Conservation (phyloP, 2,329 filamentous ascomycete species). For the Trichoderma aggressivum region DNA sequence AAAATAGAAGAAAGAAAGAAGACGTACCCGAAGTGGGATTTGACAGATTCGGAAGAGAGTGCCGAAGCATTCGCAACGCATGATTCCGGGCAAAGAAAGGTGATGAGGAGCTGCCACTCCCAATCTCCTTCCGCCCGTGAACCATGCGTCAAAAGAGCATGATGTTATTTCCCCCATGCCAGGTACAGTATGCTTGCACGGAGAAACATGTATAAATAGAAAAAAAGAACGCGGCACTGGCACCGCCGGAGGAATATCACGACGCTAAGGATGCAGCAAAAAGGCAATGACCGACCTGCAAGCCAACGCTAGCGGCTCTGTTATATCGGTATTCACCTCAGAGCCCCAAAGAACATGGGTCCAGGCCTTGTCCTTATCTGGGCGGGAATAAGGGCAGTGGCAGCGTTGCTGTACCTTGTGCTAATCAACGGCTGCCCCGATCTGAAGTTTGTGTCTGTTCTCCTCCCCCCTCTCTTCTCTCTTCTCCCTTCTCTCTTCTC, state of each 20-base stretch:
- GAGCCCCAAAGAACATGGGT: not conserved
- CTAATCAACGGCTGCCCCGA: not conserved
- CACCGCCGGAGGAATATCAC: not conserved
- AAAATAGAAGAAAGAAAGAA: not conserved
- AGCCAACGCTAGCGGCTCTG: not conserved
- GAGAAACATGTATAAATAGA: not conserved
- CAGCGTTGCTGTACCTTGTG: not conserved
- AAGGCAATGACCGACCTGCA: not conserved
- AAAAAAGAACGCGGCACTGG: not conserved
- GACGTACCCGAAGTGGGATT: not conserved
- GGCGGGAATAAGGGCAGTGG: not conserved
- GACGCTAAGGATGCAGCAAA: not conserved
- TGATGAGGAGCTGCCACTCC: not conserved
- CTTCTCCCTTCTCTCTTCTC: not conserved
- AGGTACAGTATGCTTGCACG: not conserved
- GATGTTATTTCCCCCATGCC: not conserved
- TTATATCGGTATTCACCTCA: slow-evolving; percentile 1
- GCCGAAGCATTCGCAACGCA: not conserved
- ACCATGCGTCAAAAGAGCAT: not conserved
- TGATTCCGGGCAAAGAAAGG: not conserved
- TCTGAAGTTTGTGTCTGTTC: not conserved
- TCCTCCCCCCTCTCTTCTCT: not conserved
- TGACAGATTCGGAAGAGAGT: not conserved
- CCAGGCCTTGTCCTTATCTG: not conserved
- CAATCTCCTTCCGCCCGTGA: not conserved